Conservation (phyloP, 345 rosid species). For the Brassica nigra region DNA sequence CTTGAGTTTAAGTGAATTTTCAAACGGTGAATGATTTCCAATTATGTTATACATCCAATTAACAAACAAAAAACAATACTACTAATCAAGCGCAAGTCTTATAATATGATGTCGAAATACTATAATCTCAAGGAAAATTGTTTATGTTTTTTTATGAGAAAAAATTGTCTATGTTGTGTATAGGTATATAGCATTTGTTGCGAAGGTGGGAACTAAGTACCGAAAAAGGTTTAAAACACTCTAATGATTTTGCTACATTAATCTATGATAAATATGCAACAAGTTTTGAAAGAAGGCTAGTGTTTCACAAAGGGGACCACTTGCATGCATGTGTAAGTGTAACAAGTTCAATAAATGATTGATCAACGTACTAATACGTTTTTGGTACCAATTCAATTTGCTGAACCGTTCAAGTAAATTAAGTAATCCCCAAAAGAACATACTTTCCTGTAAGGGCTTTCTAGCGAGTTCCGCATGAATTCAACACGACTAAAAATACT, state of each 20-base stretch:
- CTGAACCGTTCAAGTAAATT: neutral
- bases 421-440: neutral
- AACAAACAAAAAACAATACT: neutral
- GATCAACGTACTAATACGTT: neutral
- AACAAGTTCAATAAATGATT: neutral
- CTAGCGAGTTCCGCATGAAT: neutral
- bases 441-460: neutral
- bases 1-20: neutral
- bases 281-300: neutral
- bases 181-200: neutral
- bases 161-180: neutral
- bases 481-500: neutral
- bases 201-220: neutral
- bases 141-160: neutral
- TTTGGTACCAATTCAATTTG: neutral
- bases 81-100: neutral
- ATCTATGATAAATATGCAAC: neutral
- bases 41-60: neutral
- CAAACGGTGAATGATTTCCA: neutral
- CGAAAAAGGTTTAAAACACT: neutral
- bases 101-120: neutral
- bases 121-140: neutral
- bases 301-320: neutral
- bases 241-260: neutral
- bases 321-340: constrained; percentile 2